Conservation (phyloP, 2,329 filamentous ascomycete species). For the Aureobasidium sp. region DNA sequence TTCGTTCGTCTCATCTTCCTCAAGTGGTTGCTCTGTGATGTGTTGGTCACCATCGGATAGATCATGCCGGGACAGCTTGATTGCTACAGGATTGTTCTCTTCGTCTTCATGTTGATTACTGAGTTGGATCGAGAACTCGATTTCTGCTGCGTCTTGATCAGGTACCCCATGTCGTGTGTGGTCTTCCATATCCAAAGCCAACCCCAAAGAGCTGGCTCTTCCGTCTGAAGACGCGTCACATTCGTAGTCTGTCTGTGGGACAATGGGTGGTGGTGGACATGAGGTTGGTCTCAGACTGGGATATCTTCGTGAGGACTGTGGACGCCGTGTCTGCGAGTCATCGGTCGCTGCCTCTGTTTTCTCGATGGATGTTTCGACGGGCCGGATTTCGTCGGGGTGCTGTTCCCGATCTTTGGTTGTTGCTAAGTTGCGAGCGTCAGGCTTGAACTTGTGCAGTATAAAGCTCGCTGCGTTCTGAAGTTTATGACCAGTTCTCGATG, state of each 20-base stretch:
- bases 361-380: neutral
- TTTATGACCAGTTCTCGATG: neutral
- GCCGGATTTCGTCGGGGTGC: neutral
- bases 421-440: neutral
- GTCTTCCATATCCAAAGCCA: neutral
- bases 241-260: slow-evolving; percentile 43
- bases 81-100: neutral
- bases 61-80: neutral
- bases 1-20: neutral
- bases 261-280: slow-evolving; percentile 44
- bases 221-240: neutral
- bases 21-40: neutral
- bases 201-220: slow-evolving; percentile 28
- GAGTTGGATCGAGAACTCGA: neutral
- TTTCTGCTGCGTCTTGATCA: neutral
- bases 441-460: neutral
- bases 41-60: neutral
- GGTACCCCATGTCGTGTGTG: neutral
- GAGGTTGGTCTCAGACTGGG: slow-evolving; percentile 25
- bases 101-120: neutral
- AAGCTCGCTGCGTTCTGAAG: neutral
- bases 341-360: neutral
- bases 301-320: neutral
- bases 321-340: neutral
- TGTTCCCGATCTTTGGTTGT: neutral